A percentile compares a stretch with the other conserved stretches of the same genome.
These are phyloP conservation scores for Termitomyces sp. DNA, from an alignment of 768 basidiomycete genomes.

Conservation along the genomic window DNA sequence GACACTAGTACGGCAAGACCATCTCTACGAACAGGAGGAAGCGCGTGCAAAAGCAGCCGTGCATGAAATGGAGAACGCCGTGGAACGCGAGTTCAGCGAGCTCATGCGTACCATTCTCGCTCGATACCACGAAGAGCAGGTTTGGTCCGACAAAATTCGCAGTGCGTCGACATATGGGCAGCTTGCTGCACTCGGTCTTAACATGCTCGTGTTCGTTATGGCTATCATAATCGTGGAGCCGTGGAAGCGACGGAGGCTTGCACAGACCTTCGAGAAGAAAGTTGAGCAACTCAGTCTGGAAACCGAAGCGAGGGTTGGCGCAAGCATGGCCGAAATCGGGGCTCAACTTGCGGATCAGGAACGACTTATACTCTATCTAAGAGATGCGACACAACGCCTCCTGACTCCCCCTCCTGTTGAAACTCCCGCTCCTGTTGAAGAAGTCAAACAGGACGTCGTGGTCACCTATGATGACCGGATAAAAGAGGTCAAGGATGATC, in stretches of 20 bases:
- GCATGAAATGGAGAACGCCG: conserved; percentile 65
- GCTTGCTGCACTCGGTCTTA: conserved; percentile 78
- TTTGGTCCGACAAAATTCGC: conserved; percentile 99
- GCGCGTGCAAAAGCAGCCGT: conserved; percentile 60
- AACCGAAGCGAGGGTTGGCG: conserved; percentile 43
- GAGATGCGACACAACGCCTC: conserved; percentile 7
- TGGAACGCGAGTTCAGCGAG: conserved; percentile 83
- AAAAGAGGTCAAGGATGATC: conserved; percentile 5
- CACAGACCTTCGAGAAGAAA: conserved; percentile 85
- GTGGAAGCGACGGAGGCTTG: conserved; percentile 86
- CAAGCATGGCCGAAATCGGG: conserved; percentile 42
- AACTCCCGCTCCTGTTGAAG: background rate
- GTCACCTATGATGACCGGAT: background rate
- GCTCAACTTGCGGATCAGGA: conserved; percentile 43
- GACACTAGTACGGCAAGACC: conserved; percentile 84
- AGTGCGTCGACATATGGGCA: conserved; percentile 93
- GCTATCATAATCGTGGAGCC: conserved; percentile 93
- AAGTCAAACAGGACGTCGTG: conserved; percentile 2
- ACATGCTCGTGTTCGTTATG: conserved; percentile 83
- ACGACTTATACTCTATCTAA: conserved; percentile 11
- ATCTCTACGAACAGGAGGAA: conserved; percentile 80
- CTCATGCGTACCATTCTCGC: conserved; percentile 86
- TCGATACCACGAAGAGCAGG: conserved; percentile 96
- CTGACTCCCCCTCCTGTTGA: background rate
- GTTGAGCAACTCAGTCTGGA: conserved; percentile 60